Conservation (phyloP, 2,329 filamentous ascomycete species). For the Leptographium procerum region DNA sequence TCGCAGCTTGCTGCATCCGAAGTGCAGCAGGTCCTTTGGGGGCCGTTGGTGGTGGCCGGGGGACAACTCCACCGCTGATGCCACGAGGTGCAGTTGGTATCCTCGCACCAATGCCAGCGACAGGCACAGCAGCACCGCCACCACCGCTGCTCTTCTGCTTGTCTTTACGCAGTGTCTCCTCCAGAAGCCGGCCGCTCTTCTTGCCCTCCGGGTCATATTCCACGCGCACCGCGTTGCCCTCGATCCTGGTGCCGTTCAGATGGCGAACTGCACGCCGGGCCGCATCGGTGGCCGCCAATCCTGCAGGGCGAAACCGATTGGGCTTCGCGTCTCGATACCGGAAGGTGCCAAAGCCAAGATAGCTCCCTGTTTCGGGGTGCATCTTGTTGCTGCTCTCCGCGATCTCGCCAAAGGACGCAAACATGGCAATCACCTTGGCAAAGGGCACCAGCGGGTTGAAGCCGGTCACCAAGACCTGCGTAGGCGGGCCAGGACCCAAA, state of each 20-base stretch:
- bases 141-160: conserved; percentile 35
- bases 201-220: conserved; percentile 83
- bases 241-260: conserved; percentile 70
- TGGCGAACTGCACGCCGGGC: conserved; percentile 70
- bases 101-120: conserved; percentile 14
- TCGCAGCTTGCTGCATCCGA: conserved; percentile 20
- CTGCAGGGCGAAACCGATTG: conserved; percentile 35
- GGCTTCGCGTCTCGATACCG: conserved; percentile 66
- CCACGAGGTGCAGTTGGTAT: conserved; percentile 21
- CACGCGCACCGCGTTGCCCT: conserved; percentile 65
- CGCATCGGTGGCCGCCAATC: conserved; percentile 62
- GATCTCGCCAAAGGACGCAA: conserved; percentile 76
- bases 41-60: conserved; percentile 63
- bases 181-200: conserved; percentile 68
- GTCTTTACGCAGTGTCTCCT: conserved; percentile 59
- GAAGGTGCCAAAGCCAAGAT: conserved; percentile 86
- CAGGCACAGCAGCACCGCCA: neutral
- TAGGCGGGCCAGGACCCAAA: conserved; percentile 77
- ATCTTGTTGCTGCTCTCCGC: conserved; percentile 87
- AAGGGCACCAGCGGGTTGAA: conserved; percentile 85
- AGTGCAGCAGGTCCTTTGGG: conserved; percentile 70
- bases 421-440: conserved; percentile 62
- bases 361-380: conserved; percentile 87
- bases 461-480: conserved; percentile 87
- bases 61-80: conserved; percentile 28